Conservation (phyloP, 805 yeast species). For the Isabelozyma heimii region DNA sequence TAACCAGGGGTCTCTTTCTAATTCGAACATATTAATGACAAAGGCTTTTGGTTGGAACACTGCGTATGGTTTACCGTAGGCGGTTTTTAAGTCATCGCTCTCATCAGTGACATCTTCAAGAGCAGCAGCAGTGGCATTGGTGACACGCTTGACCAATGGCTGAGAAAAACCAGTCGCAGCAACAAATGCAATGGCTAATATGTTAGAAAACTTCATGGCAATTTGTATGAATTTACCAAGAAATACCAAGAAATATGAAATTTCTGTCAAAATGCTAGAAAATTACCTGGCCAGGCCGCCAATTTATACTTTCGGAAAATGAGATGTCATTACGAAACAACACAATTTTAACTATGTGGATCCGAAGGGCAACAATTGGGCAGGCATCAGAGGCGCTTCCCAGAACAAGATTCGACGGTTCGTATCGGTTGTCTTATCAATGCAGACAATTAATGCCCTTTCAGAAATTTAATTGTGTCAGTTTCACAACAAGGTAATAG, state of each 20-base stretch:
- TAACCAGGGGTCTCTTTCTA: constrained; percentile 55
- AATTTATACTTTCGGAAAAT: background rate
- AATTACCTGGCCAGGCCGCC: no score
- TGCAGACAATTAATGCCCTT: background rate
- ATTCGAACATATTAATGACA: constrained; percentile 53
- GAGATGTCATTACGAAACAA: background rate
- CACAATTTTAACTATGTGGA: background rate
- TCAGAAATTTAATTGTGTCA: background rate
- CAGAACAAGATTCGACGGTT: no score
- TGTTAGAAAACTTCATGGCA: constrained; percentile 16
- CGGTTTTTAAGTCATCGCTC: constrained; percentile 14
- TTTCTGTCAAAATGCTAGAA: background rate
- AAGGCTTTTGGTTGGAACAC: constrained; percentile 52
- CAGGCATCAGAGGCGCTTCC: background rate
- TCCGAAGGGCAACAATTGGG: background rate
- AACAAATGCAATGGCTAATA: constrained; percentile 7
- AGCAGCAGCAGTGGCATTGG: constrained; percentile 7
- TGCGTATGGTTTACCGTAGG: constrained; percentile 29
- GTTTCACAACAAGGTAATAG: background rate
- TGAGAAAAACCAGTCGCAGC: constrained; percentile 9
- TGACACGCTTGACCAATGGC: constrained; percentile 13
- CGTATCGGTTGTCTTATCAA: background rate
- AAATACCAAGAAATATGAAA: background rate
- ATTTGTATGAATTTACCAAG: background rate
- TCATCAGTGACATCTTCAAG: constrained; percentile 4